Percentiles rank a stretch among this genome's conserved stretches.
These are phyloP conservation scores for Chalciporus sphaerocephalus DNA, from an alignment of 768 basidiomycete genomes.

Conservation along the genomic window DNA sequence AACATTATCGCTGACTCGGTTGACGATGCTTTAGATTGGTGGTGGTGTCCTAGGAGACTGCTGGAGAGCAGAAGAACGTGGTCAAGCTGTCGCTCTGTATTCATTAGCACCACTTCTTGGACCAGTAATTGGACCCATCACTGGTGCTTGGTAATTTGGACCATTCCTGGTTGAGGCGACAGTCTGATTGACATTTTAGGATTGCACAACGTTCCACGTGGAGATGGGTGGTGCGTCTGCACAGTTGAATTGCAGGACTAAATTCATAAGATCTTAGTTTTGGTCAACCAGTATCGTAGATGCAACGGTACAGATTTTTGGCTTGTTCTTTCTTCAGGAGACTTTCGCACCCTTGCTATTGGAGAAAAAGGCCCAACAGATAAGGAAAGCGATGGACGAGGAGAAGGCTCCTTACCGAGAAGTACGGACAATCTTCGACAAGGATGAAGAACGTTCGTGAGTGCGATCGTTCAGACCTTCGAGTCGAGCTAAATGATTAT, in stretches of 20 bases:
- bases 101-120: conserved; percentile 64
- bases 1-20: not conserved
- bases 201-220: conserved; percentile 61
- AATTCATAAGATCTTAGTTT: conserved; percentile 40
- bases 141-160: conserved; percentile 50
- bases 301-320: conserved; percentile 49
- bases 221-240: conserved; percentile 60
- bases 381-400: conserved; percentile 42
- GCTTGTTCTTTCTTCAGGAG: conserved; percentile 57
- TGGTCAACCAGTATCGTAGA: conserved; percentile 63
- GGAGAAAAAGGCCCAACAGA: conserved; percentile 46
- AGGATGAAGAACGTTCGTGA: conserved; percentile 39
- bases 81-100: conserved; percentile 59
- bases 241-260: not conserved
- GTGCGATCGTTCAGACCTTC: conserved; percentile 15
- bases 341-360: conserved; percentile 37
- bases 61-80: conserved; percentile 60
- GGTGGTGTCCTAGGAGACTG: conserved; percentile 63
- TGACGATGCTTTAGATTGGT: conserved; percentile 40
- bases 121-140: conserved; percentile 58
- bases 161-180: not conserved
- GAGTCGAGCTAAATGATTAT: not conserved
- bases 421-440: conserved; percentile 49
- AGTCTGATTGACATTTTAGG: conserved; percentile 21
- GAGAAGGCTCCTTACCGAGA: conserved; percentile 40